A percentile compares a stretch with the other conserved stretches of the same genome.
These are phyloP conservation scores for Glebionis coronaria DNA, from an alignment of 129 eudicot species.

Conservation along the genomic window DNA sequence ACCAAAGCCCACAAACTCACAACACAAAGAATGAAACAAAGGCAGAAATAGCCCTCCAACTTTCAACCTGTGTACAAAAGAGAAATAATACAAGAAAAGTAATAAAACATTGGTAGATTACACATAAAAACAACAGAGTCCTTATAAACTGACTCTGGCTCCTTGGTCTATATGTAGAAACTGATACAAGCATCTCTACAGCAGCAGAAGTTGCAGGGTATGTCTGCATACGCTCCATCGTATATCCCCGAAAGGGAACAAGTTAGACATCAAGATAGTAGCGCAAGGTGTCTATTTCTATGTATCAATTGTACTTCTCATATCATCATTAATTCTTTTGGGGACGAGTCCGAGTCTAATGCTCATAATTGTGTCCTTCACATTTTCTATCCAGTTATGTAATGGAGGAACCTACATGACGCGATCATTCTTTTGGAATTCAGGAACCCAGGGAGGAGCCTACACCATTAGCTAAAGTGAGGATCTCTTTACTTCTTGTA, in stretches of 20 bases:
- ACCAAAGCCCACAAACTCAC: too few relatives aligned
- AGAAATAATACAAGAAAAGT: too few relatives aligned
- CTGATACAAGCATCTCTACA: conserved; percentile 70
- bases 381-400: conserved; percentile 36
- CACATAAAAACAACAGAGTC: too few relatives aligned
- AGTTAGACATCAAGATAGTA: conserved; percentile 33
- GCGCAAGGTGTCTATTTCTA: conserved; percentile 37
- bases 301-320: conserved; percentile 1
- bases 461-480: conserved; percentile 55
- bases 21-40: too few relatives aligned
- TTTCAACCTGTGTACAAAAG: too few relatives aligned
- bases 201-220: conserved; percentile 68
- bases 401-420: conserved; percentile 45
- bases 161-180: conserved; percentile 51
- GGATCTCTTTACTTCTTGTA: conserved; percentile 12
- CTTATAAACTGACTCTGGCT: conserved; percentile 14
- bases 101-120: too few relatives aligned
- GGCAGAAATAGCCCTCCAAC: too few relatives aligned
- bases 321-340: conserved; percentile 1
- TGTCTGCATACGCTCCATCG: conserved; percentile 64
- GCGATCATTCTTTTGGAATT: conserved; percentile 36
- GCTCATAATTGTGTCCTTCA: background rate
- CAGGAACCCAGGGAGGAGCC: conserved; percentile 59
- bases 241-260: conserved; percentile 47
- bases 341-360: conserved; percentile 11